These are phyloP conservation scores for Helminthosporium solani DNA, from an alignment of 2,329 filamentous ascomycete species.

Conservation along the genomic window DNA sequence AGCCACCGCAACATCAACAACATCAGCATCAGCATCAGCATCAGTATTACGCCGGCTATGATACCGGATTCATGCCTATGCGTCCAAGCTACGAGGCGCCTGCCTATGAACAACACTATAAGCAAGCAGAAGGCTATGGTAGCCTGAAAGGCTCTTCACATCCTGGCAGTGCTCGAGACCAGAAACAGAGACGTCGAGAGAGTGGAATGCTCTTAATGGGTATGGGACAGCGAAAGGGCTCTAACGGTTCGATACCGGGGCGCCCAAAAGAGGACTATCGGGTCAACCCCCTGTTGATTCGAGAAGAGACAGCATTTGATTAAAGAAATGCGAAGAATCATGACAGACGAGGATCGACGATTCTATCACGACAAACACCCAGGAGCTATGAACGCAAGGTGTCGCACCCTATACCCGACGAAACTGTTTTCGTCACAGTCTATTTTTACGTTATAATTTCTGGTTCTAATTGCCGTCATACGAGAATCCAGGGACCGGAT, in stretches of 20 bases:
- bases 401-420: conserved; percentile 8
- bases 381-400: background rate
- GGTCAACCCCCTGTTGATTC: conserved; percentile 17
- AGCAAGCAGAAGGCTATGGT: conserved; percentile 34
- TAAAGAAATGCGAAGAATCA: conserved; percentile 11
- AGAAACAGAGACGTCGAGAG: conserved; percentile 37
- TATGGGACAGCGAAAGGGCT: conserved; percentile 43
- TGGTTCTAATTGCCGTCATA: conserved; percentile 27
- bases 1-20: conserved; percentile 13
- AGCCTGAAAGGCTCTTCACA: conserved; percentile 37
- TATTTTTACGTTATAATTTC: conserved; percentile 28
- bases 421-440: conserved; percentile 4
- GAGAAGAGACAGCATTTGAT: conserved; percentile 36
- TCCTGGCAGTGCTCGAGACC: conserved; percentile 28
- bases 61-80: conserved; percentile 53
- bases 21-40: conserved; percentile 15
- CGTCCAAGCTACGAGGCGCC: conserved; percentile 50
- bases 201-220: conserved; percentile 44
- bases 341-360: background rate
- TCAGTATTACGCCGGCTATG: conserved; percentile 39
- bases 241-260: conserved; percentile 26
- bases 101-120: conserved; percentile 26
- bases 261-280: conserved; percentile 31
- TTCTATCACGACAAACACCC: background rate
- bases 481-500: conserved; percentile 25